Evolutionary conservation across 345 rosid species (phyloP), one percentile per base, ranked within the genome.

Genomic region (Eucalyptus viminalis): DNA sequence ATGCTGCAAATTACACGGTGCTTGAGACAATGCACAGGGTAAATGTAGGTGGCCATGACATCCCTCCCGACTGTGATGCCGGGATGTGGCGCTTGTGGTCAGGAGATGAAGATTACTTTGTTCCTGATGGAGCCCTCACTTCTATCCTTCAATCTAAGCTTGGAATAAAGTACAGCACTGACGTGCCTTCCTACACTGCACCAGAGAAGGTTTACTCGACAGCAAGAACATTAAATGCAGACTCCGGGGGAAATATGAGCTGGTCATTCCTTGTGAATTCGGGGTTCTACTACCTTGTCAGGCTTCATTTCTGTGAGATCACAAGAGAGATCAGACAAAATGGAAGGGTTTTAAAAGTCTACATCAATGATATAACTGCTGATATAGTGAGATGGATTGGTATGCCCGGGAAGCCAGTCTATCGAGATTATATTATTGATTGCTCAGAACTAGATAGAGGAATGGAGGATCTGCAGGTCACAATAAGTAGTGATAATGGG

Each of bases 231-330:
- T 88, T 88, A 89, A 72, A 47, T 7, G 14, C 1, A 54, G 1
- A 54, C 1, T 54, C 58, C 16, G 29, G 27, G 1, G 58, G 27
- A 87, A 90, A 88, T 50, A 88, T 92, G 6, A 89, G 92, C 21
- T 93, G 94, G 93, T 17, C 1, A 72, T 92, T 93, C 90, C n/a
- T 45, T 7, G 92, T 90, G n/a, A 92, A 92, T 87, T 56, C 91
- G 4, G 93, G 91, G 14, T 93, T 92, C 94, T n/a, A 17, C 22
- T 92, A 92, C 87, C 85, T 88, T 51, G 92, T 87, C 49, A 89
- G 90, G 87, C 88, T 90, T n/a, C 93, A 90, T 85, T 92, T 92
- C 88, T 90, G 89, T 7, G 89, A 87, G 83, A 44, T 43, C 22
- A 21, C 17, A 19, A 49, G 19, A 58, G 14, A 87, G 8, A 80